phyloP scores from a whole-genome alignment of 2,329 filamentous ascomycete species.

The Phaeomoniella chlamydospora region DNA sequence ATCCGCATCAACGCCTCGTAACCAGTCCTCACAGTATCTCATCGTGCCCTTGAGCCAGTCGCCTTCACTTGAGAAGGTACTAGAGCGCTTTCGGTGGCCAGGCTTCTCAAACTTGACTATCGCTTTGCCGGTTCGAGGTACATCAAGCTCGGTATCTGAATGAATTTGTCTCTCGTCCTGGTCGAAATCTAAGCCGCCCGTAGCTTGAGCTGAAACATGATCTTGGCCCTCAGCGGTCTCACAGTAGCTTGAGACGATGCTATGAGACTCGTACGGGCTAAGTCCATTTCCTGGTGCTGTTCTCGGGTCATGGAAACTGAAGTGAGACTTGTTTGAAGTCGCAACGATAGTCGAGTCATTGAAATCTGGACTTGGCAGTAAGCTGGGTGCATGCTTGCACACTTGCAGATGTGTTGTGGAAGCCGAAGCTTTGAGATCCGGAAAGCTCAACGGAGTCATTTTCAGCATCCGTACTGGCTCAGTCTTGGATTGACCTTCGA shows the following conservation, averaged over 20 bases:
- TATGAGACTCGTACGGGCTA: neutral
- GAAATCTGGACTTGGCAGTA: neutral
- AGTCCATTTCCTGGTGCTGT: neutral
- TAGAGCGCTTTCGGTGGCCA: neutral
- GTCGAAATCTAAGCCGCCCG: neutral
- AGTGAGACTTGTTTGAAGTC: neutral
- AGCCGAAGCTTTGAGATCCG: neutral
- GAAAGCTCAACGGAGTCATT: neutral
- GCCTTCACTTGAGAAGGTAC: neutral
- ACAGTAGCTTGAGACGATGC: neutral
- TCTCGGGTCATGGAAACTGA: neutral
- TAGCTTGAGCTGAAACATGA: neutral
- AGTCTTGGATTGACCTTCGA: neutral
- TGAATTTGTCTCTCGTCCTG: neutral
- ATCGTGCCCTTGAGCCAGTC: neutral
- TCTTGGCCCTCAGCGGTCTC: neutral
- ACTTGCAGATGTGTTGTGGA: neutral
- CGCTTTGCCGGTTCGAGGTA: neutral
- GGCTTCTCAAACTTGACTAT: neutral
- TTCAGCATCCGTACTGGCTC: neutral
- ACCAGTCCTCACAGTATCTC: neutral
- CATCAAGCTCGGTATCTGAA: neutral
- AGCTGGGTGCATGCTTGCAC: neutral
- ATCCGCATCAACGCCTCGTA: neutral
- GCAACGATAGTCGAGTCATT: neutral